Conservation (phyloP, 2,329 filamentous ascomycete species). For the Trichoderma atroviride region DNA sequence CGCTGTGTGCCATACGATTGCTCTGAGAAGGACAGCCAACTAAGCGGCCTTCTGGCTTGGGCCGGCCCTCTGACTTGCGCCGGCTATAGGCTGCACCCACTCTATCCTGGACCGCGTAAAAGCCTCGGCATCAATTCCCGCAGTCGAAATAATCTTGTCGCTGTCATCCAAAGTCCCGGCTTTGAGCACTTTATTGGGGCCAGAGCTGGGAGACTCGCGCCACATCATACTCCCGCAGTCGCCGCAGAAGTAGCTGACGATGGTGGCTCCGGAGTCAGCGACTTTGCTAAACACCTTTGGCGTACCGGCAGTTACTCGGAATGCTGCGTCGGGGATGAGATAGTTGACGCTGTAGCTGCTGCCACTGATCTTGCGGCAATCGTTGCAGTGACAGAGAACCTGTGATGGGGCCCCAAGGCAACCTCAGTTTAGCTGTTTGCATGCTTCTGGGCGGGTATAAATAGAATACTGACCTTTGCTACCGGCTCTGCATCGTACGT, state of each 20-base stretch:
- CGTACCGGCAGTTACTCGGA: background rate
- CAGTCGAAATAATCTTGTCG: background rate
- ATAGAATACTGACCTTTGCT: background rate
- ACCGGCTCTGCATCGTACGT: background rate
- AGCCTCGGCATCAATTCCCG: background rate
- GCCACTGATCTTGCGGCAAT: conserved; percentile 9
- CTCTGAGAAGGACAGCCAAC: background rate
- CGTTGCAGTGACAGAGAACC: conserved; percentile 6
- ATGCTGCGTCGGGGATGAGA: background rate
- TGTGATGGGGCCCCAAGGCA: background rate
- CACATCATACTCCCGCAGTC: background rate
- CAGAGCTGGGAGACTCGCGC: background rate
- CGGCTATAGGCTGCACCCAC: background rate
- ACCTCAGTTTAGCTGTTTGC: background rate
- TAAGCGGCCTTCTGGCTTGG: too few species aligned
- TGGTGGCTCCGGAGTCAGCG: background rate
- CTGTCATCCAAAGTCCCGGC: conserved; percentile 8
- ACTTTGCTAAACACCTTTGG: conserved; percentile 7
- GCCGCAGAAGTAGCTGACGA: background rate
- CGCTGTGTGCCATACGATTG: background rate
- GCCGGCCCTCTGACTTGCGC: too few species aligned
- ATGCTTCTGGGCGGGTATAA: background rate
- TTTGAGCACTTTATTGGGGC: background rate
- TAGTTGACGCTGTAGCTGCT: conserved; percentile 12
- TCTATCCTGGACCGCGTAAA: conserved; percentile 3